Evolutionary conservation across 192 early-diverging fungal genomes (phyloP), one percentile per base, ranked within the genome.

Genomic region (Bifiguratus adelaidae): DNA sequence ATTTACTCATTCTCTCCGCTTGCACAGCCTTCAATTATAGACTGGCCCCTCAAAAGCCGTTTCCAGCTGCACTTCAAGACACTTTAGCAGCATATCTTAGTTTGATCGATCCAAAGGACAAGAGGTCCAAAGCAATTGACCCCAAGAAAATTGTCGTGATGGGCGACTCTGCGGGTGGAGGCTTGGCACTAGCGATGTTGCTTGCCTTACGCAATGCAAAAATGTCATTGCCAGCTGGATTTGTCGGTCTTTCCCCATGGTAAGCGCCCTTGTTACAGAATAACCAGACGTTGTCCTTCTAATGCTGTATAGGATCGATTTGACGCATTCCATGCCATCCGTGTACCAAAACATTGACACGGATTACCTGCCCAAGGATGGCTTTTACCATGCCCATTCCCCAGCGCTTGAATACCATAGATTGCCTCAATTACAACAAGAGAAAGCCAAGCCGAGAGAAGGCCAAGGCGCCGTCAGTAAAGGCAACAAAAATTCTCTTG

Each of bases 41-140:
- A 7, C 55, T 94, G 15, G 80, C 91, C 0, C 91, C 93, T 0
- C 76, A 85, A 47, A 58, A 75, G 18, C 74, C 81, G 9, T 97
- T 89, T 55, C 93, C 91, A 7, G 60, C 78, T 40, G 88, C 84
- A 24, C 50, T 96, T 7, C 73, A 86, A 25, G 93, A 96, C 65
- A 77, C 82, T 32, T 44, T 92, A 25, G 70, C 81, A 24, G 77
- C 86, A 0, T 93, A 89, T 58, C 43, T 74, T 4, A 79, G 72
- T 36, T 63, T 95, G 3, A 52, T 83, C 12, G 35, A 70, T 18
- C 70, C 70, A 7, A 28, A 36, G n/a, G 53, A 66, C 25, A 55
- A 65, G 1, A 71, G 65, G 5, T 62, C 72, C 29, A 2, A 46
- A 23, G 55, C 79, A 5, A 46, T 74, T 6, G 60, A 75, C 26